Evolutionary conservation across 805 yeast species (phyloP).

Genomic region (Starmera quercuum): DNA sequence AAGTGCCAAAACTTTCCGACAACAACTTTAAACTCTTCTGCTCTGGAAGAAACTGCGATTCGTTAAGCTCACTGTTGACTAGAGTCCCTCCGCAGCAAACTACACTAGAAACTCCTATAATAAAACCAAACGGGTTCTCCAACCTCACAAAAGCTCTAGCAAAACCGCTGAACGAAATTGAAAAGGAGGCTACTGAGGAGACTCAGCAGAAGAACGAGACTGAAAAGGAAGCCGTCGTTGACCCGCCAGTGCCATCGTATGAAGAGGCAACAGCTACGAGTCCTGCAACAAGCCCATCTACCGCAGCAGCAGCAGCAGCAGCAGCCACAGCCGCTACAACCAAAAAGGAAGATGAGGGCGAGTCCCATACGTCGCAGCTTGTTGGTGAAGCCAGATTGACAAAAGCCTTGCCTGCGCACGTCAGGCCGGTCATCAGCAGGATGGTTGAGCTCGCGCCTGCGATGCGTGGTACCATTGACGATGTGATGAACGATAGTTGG

Average conservation of each 20-base stretch:
- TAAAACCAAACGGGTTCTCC: constrained; percentile 15
- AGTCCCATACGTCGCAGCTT: constrained; percentile 53
- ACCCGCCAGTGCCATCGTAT: constrained; percentile 19
- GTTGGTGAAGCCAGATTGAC: constrained; percentile 68
- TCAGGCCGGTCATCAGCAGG: constrained; percentile 57
- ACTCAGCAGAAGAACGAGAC: neutral
- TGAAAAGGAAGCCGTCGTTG: constrained; percentile 5
- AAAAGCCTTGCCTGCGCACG: constrained; percentile 63
- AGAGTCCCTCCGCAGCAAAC: constrained; percentile 42
- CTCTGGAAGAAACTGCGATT: constrained; percentile 59
- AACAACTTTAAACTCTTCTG: constrained; percentile 79
- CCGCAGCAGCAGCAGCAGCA: constrained; percentile 6
- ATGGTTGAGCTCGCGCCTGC: constrained; percentile 87
- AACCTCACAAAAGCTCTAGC: constrained; percentile 19
- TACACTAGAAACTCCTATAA: constrained; percentile 17
- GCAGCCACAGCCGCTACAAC: constrained; percentile 10
- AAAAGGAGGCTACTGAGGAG: constrained; percentile 2
- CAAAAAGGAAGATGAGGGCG: constrained; percentile 20
- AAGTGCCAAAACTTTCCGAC: constrained; percentile 77
- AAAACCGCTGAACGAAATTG: constrained; percentile 16
- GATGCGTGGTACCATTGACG: constrained; percentile 74
- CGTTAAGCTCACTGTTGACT: constrained; percentile 55
- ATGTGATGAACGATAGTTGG: constrained; percentile 70
- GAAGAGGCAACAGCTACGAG: constrained; percentile 15
- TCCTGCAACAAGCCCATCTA: too few relatives aligned